Evolutionary conservation across 257 asterid genomes (phyloP), one percentile per base, ranked within the genome.

Genomic region (Solanum rostratum): DNA sequence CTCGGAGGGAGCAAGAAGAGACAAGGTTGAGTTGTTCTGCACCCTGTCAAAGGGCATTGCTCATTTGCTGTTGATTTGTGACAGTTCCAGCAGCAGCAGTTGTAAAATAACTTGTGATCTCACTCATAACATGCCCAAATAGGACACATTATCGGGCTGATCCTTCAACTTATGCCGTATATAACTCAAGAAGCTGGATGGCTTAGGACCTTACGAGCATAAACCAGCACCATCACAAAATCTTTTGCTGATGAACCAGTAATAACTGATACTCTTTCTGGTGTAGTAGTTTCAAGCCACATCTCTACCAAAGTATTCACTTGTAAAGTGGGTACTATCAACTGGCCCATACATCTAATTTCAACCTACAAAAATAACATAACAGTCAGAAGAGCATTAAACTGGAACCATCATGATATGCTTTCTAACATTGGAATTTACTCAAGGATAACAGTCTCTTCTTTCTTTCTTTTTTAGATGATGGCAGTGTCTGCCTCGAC

Each of bases 231-330:
- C 97, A 93, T 93, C 84, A 93, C 92, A 33, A 93, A 92, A n/a
- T 93, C 94, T 89, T 89, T 92, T 2, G 93, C 94, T 0, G 94
- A 86, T 12, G 97, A 92, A 81, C 97, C 96, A 16, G 91, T 86
- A 22, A 88, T 83, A 59, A 91, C 88, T 4, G 90, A 81, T 19
- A 91, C 89, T 86, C 86, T 89, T 83, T 89, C 92, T 9, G 89
- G 59, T 37, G 87, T 71, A 20, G 88, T 84, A 6, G 89, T 88
- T 84, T 90, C 89, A 85, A 93, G 92, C 94, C 97, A 93, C 33
- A 87, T 83, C 71, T 93, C 95, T 0, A 90, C 85, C 41, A 93
- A 79, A 63, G 84, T 86, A 39, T 89, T 86, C 85, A 93, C 81
- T 15, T 93, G 85, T 81, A 90, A 78, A 12, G 92, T 88, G 50